Evolutionary conservation across 805 yeast species (phyloP).

Genomic region (Lipomyces yamanashiensis): DNA sequence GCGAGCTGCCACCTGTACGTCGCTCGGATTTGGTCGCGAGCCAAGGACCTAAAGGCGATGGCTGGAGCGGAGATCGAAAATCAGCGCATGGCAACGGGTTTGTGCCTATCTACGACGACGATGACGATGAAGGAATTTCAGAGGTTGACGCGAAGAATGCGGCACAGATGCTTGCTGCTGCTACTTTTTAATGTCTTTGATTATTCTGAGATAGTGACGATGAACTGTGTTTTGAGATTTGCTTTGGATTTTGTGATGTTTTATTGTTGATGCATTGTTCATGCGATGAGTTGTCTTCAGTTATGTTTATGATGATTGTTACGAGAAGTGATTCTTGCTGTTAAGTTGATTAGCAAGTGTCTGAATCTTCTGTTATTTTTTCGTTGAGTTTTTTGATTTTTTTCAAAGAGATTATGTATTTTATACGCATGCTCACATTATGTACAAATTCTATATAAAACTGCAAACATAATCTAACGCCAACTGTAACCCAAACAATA

Average conservation of each 20-base stretch:
- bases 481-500: not conserved
- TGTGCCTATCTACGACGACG: conserved; percentile 25
- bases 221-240: not conserved
- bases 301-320: too few relatives aligned
- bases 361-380: too few relatives aligned
- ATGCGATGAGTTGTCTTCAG: not conserved
- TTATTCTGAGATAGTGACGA: not conserved
- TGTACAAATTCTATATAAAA: not conserved
- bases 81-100: conserved; percentile 47
- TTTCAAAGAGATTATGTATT: too few relatives aligned
- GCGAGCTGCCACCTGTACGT: conserved; percentile 34
- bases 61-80: conserved; percentile 63
- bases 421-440: not conserved
- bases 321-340: too few relatives aligned
- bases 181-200: conserved; percentile 56
- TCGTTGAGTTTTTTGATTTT: too few relatives aligned
- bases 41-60: conserved; percentile 58
- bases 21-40: conserved; percentile 49
- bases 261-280: not conserved
- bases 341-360: too few relatives aligned
- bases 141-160: conserved; percentile 81
- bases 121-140: conserved; percentile 39
- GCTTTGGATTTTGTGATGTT: not conserved
- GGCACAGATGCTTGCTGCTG: conserved; percentile 76
- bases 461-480: not conserved